Percentiles rank a stretch among this genome's conserved stretches.
Conservation (phyloP, 2,329 filamentous ascomycete species). For the Clonostachys byssicola region DNA sequence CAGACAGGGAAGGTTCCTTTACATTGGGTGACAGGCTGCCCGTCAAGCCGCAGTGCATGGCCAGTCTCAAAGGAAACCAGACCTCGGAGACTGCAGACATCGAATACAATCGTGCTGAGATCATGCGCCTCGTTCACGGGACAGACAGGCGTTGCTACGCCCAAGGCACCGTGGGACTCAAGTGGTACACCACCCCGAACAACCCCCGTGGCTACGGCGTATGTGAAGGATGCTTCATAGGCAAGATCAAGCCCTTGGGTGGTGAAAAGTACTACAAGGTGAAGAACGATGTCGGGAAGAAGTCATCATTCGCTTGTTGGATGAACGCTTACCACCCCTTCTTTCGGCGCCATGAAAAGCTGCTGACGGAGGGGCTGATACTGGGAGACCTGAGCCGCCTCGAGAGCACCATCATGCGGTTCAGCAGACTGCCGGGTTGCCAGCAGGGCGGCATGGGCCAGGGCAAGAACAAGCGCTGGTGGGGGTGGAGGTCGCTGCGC, state of each 20-base stretch:
- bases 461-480: constrained; percentile 3
- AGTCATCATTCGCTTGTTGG: constrained; percentile 1
- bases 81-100: neutral
- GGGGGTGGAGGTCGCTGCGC: constrained; percentile 2
- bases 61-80: constrained; percentile 1
- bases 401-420: neutral
- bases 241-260: constrained; percentile 1
- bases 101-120: constrained; percentile 1
- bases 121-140: constrained; percentile 2
- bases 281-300: constrained; percentile 1
- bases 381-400: constrained; percentile 1
- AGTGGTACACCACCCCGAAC: constrained; percentile 2
- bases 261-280: neutral
- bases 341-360: constrained; percentile 1
- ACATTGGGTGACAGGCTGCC: neutral
- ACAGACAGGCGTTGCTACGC: constrained; percentile 2
- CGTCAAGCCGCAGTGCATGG: constrained; percentile 1
- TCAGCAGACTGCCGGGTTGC: neutral
- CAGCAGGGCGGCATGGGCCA: constrained; percentile 4
- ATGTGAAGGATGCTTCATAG: constrained; percentile 1
- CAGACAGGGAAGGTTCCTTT: neutral
- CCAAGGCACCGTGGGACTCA: constrained; percentile 2
- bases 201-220: constrained; percentile 1
- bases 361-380: constrained; percentile 1
- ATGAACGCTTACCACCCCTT: constrained; percentile 3